These are phyloP conservation scores for Calonectria pseudoturangicola DNA, from an alignment of 2,329 filamentous ascomycete genomes.

Conservation along the genomic window DNA sequence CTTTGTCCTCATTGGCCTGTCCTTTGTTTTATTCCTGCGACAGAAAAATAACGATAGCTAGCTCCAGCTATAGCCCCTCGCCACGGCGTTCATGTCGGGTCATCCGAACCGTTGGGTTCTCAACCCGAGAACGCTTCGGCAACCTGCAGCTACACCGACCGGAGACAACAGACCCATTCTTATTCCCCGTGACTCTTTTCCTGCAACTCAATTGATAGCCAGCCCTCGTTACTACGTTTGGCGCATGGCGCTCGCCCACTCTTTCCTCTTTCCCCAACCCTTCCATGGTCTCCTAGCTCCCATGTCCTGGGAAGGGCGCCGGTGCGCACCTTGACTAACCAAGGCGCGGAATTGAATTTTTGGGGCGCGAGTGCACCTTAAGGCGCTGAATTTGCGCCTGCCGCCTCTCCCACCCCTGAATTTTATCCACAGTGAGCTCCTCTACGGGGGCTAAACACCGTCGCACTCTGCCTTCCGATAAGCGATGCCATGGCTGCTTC, in stretches of 20 bases:
- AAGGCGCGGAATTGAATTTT: slow-evolving; percentile 10
- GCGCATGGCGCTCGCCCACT: slow-evolving; percentile 22
- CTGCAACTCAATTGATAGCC: slow-evolving; percentile 22
- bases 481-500: slow-evolving; percentile 4
- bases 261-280: not conserved
- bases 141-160: slow-evolving; percentile 27
- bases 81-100: not conserved
- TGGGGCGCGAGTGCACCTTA: slow-evolving; percentile 21
- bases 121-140: slow-evolving; percentile 11
- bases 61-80: not conserved
- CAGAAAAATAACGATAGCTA: not conserved
- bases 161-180: slow-evolving; percentile 15
- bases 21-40: not conserved
- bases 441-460: slow-evolving; percentile 30
- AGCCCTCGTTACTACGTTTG: slow-evolving; percentile 1
- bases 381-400: slow-evolving; percentile 8
- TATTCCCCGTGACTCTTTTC: slow-evolving; percentile 28
- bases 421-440: not conserved
- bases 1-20: too few species aligned
- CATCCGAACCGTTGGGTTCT: slow-evolving; percentile 23
- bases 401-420: slow-evolving; percentile 4
- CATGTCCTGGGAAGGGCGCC: slow-evolving; percentile 28
- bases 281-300: not conserved
- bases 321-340: not conserved
- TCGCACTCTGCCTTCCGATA: slow-evolving; percentile 23